A percentile compares a stretch with the other conserved stretches of the same genome.
phyloP scores from a whole-genome alignment of 2,329 filamentous ascomycete species.

The Colletotrichum horii region DNA sequence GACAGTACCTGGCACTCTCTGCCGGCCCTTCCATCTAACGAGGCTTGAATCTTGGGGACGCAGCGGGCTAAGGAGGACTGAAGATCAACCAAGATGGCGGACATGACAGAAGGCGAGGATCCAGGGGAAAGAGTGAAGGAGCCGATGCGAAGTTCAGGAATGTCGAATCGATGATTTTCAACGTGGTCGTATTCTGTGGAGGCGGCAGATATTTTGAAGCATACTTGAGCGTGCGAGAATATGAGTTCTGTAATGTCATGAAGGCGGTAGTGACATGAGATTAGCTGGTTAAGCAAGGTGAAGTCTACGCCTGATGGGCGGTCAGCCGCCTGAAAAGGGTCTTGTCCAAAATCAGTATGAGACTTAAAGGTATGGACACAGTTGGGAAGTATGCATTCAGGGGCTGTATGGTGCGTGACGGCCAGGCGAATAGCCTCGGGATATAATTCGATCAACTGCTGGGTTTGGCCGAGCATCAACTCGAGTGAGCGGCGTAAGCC shows the following conservation, averaged over 20 bases:
- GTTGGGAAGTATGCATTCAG: conserved; percentile 32
- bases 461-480: conserved; percentile 35
- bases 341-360: not conserved
- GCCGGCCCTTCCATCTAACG: not conserved
- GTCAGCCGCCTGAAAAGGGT: conserved; percentile 18
- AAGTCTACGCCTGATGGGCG: conserved; percentile 31
- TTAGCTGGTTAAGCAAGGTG: conserved; percentile 39
- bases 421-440: conserved; percentile 30
- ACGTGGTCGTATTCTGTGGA: conserved; percentile 25
- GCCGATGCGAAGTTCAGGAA: conserved; percentile 46
- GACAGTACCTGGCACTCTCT: conserved; percentile 26
- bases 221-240: conserved; percentile 33
- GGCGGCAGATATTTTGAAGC: conserved; percentile 32
- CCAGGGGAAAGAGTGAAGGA: conserved; percentile 38
- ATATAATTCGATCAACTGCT: conserved; percentile 40
- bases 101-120: conserved; percentile 37
- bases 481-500: conserved; percentile 34
- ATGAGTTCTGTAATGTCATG: conserved; percentile 41
- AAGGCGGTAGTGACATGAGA: conserved; percentile 42
- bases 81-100: conserved; percentile 35
- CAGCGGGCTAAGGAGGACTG: conserved; percentile 26
- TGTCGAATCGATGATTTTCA: conserved; percentile 35
- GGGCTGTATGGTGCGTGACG: not conserved
- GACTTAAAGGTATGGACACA: conserved; percentile 36
- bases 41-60: not conserved